Conservation (phyloP, 2,329 filamentous ascomycete genomes). For the Venturia oleaginea region DNA sequence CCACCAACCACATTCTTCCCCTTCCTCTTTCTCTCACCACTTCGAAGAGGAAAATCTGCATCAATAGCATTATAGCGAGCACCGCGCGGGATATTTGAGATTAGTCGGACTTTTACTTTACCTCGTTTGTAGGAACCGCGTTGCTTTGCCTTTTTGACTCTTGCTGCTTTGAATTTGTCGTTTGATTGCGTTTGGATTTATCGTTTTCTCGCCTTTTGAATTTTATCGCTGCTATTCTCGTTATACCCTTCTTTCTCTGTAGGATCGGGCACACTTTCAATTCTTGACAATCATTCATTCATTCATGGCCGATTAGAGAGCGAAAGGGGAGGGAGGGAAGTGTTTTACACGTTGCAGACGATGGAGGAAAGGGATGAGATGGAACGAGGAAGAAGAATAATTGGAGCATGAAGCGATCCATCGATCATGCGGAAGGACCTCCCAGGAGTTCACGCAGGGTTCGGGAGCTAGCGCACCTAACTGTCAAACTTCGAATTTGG, state of each 20-base stretch:
- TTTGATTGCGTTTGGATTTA: too few relatives aligned
- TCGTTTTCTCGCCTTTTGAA: too few relatives aligned
- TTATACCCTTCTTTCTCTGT: conserved; percentile 1
- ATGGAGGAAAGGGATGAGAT: not conserved
- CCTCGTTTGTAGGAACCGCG: too few relatives aligned
- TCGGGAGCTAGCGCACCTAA: too few relatives aligned
- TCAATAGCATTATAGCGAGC: not conserved
- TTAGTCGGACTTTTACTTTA: not conserved
- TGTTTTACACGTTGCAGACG: too few relatives aligned
- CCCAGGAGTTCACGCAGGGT: too few relatives aligned
- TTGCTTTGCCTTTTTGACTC: not conserved
- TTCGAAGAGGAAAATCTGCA: not conserved
- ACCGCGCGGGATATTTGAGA: not conserved
- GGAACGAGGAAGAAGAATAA: too few relatives aligned
- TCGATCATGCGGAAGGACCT: too few relatives aligned
- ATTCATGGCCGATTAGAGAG: not conserved
- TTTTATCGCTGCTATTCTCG: not conserved
- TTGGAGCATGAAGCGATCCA: too few relatives aligned
- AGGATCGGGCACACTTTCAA: not conserved
- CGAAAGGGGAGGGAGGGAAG: not conserved
- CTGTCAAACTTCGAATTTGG: too few relatives aligned
- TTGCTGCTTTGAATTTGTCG: too few relatives aligned
- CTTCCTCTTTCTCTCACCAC: too few relatives aligned
- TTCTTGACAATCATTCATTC: not conserved
- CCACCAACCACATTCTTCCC: not conserved